Evolutionary conservation across 2,329 filamentous ascomycete species (phyloP).

Genomic region (Colletotrichum plurivorum): DNA sequence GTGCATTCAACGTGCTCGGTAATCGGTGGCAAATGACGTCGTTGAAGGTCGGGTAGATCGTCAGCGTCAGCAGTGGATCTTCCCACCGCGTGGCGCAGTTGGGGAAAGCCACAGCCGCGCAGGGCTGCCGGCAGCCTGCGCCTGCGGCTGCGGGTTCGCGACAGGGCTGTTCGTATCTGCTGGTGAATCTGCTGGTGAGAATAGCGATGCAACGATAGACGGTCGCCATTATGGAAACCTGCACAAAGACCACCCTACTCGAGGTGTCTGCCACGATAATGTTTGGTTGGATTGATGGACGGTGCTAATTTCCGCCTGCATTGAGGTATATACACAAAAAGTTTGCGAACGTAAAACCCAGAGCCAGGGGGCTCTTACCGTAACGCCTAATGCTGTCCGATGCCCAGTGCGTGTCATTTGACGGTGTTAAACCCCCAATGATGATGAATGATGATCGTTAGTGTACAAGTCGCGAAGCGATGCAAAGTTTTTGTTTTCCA

Average conservation of each 20-base stretch:
- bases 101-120: not conserved
- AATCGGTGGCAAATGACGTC: conserved; percentile 37
- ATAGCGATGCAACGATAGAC: no score
- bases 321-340: conserved; percentile 32
- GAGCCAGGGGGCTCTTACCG: conserved; percentile 17
- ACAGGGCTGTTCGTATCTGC: not conserved
- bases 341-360: conserved; percentile 27
- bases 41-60: conserved; percentile 12
- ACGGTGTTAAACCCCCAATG: conserved; percentile 33
- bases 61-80: conserved; percentile 2
- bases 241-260: not conserved
- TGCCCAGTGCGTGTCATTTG: conserved; percentile 34
- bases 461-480: conserved; percentile 39
- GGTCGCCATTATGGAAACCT: not conserved
- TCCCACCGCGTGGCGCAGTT: conserved; percentile 3
- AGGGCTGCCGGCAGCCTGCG: not conserved
- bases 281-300: conserved; percentile 30
- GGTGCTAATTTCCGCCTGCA: conserved; percentile 11
- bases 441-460: conserved; percentile 37
- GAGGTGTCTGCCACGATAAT: conserved; percentile 11
- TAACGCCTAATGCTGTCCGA: conserved; percentile 38
- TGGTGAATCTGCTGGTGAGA: no score
- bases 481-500: conserved; percentile 38
- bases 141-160: not conserved
- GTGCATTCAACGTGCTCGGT: not conserved